Conservation (phyloP, 306 rosid genomes). For the Trifolium fragiferum region DNA sequence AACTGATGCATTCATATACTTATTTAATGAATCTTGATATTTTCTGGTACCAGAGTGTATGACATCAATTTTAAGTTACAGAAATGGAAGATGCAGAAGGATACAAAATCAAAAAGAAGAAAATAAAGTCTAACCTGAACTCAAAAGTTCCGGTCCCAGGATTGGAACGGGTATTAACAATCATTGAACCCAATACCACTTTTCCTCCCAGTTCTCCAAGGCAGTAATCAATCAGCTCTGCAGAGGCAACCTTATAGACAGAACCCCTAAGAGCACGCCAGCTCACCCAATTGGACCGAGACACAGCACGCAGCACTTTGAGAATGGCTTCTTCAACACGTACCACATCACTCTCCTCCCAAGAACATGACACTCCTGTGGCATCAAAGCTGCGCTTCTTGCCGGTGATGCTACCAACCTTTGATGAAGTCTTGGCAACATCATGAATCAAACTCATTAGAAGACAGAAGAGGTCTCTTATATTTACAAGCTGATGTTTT, state of each 20-base stretch:
- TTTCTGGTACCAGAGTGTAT: background rate
- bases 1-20: conserved; percentile 32
- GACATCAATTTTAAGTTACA: conserved; percentile 22
- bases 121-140: conserved; percentile 67
- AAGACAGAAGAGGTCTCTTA: conserved; percentile 76
- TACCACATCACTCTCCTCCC: conserved; percentile 64
- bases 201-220: conserved; percentile 85
- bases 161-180: conserved; percentile 74
- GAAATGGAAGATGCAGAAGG: conserved; percentile 41
- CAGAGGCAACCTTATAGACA: conserved; percentile 73
- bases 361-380: conserved; percentile 52
- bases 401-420: conserved; percentile 50
- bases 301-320: conserved; percentile 82
- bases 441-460: conserved; percentile 63
- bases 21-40: too few species aligned
- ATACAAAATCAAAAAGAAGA: background rate
- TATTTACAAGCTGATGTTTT: conserved; percentile 62
- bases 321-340: conserved; percentile 78
- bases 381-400: conserved; percentile 54
- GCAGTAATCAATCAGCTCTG: conserved; percentile 82
- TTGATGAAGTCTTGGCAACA: conserved; percentile 57
- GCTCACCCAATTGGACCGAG: conserved; percentile 82
- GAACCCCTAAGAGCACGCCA: conserved; percentile 84
- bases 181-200: conserved; percentile 53
- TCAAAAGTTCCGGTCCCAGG: conserved; percentile 65